Base-by-base conservation (phyloP, 1,284 basidiomycete species). In the Serendipita sp. region DNA sequence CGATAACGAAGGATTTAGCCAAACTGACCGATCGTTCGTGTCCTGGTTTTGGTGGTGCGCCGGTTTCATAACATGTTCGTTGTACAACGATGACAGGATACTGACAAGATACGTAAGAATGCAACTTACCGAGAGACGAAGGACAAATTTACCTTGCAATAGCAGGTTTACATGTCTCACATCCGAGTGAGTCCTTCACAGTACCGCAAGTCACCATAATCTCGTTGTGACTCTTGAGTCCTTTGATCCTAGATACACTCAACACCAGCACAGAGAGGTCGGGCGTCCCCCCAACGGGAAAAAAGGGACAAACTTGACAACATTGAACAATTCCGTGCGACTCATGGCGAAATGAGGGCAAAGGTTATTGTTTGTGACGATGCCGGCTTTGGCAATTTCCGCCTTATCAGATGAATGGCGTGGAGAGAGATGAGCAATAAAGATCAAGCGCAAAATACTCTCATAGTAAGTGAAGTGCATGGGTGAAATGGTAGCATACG, bases 131-230 rank as follows among this genome's bases (percentile, higher is more conserved):
- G 22, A 22, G 22, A 22, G 22, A 22, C 22, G 22, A 22, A 22
- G 22, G 22, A 22, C 22, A 22, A 22, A 22, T 22, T 22, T 22
- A 22, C 22, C 22, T 22, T 22, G 78, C 87, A 44, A 89, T 76
- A 1, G 80, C 80, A 1, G 87, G 87, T 67, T 84, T 87, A 74
- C 87, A 90, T 30, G 83, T 72, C 70, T 89, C 87, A 68, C 87
- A 89, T 1, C 87, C 87, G 3, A 85, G 68, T 1, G 82, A 76
- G 47, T 78, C 73, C 29, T 75, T 70, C 47, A 77, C 78, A 13
- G 76, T 74, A 32, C 84, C 85, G 3, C 75, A 74, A 8, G 73
- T 74, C 13, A 71, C 69, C 78, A 88, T 83, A 55, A 86, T 75
- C 29, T 80, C 78, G 0, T 73, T 67, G 66, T 86, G 84, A 22